Evolutionary conservation across 2,329 filamentous ascomycete genomes (phyloP).

Genomic region (Tolypocladium sp.): DNA sequence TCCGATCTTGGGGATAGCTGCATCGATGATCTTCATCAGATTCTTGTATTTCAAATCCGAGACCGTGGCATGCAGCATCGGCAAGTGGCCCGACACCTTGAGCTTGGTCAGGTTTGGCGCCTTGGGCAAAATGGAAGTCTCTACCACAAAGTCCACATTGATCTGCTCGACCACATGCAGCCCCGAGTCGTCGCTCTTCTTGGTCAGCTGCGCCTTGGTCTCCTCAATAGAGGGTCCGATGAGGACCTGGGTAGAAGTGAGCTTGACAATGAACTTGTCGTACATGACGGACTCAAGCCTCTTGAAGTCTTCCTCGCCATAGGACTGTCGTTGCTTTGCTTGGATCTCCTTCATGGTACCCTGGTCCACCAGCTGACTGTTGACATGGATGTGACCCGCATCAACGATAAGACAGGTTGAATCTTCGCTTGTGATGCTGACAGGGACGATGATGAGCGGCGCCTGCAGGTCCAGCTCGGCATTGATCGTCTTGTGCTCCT

Average conservation of each 20-base stretch:
- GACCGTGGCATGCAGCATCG: constrained; percentile 81
- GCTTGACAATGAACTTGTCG: constrained; percentile 87
- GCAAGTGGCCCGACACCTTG: constrained; percentile 82
- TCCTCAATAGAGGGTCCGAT: constrained; percentile 90
- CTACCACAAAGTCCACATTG: constrained; percentile 94
- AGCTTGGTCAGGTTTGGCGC: constrained; percentile 88
- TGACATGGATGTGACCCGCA: constrained; percentile 90
- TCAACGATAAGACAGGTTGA: constrained; percentile 90
- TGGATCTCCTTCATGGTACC: constrained; percentile 85
- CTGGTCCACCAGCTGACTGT: constrained; percentile 87
- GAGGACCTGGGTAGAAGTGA: constrained; percentile 89
- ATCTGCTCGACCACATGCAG: constrained; percentile 93
- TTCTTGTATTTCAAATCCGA: constrained; percentile 97
- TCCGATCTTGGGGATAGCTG: constrained; percentile 78
- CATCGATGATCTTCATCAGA: constrained; percentile 91
- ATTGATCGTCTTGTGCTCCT: constrained; percentile 97
- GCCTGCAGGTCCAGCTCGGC: constrained; percentile 92
- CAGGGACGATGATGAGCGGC: constrained; percentile 90
- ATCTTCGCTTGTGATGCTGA: constrained; percentile 73
- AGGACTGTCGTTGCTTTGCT: constrained; percentile 77
- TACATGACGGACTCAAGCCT: constrained; percentile 91
- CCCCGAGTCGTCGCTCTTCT: constrained; percentile 57
- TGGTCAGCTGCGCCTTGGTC: constrained; percentile 71
- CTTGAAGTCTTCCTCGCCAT: constrained; percentile 82
- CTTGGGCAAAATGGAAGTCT: constrained; percentile 93